Percentiles rank a stretch among this genome's conserved stretches.
Evolutionary conservation across 345 rosid species (phyloP).

Genomic region (Hibiscus syriacus): DNA sequence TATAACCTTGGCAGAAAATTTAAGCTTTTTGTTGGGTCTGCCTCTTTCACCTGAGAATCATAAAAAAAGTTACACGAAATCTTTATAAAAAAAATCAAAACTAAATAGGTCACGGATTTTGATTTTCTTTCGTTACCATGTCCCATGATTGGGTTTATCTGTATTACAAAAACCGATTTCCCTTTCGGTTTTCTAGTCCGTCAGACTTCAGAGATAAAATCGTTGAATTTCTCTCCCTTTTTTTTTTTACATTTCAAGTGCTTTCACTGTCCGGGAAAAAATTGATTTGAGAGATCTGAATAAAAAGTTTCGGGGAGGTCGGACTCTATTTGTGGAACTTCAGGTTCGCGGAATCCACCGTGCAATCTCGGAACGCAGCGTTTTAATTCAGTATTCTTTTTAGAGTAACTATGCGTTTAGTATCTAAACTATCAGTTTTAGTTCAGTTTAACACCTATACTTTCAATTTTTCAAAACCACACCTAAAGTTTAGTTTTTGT

Average conservation of each 20-base stretch:
- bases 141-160: not conserved
- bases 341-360: too few species aligned
- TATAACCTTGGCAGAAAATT: conserved; percentile 49
- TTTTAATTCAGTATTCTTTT: not conserved
- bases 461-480: too few species aligned
- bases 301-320: not conserved
- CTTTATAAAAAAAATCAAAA: not conserved
- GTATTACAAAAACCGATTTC: not conserved
- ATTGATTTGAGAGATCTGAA: not conserved
- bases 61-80: not conserved
- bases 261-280: not conserved
- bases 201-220: not conserved
- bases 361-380: not conserved
- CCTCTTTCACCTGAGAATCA: conserved; percentile 60
- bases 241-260: not conserved
- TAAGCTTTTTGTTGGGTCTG: conserved; percentile 54
- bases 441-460: too few species aligned
- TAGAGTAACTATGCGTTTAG: too few species aligned
- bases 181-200: not conserved
- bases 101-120: not conserved
- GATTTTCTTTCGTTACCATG: not conserved
- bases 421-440: too few species aligned
- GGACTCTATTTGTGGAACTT: not conserved
- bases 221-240: not conserved
- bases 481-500: too few species aligned